Base-by-base conservation (phyloP, 2,329 filamentous ascomycete genomes). In the Myrmaecium sp. region DNA sequence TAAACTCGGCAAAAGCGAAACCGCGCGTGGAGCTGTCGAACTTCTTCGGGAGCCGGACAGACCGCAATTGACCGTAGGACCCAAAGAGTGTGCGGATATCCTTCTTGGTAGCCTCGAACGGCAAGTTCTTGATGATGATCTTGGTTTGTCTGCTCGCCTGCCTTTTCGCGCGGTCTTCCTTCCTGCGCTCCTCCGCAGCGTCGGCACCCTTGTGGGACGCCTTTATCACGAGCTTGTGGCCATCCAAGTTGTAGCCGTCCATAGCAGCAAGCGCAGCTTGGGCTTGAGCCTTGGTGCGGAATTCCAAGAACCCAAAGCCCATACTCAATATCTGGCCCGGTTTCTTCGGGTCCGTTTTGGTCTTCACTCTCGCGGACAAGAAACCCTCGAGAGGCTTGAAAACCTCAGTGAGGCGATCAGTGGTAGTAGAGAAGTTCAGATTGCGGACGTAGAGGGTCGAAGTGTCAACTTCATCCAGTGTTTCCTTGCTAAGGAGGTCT, bases 71-170 rank as follows among this genome's bases (percentile, higher is more conserved):
- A 23, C 89, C 91, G 54, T 94, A 95, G 18, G 81, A 74, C 34
- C 79, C 73, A 49, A 95, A 84, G 21, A 95, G 64, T 28, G 76
- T 64, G 35, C 81, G 71, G 31, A 98, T 66, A 49, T 98, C 89
- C 52, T 91, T 89, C 61, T 93, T 94, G 28, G 74, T 77, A 25
- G 80, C 77, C 58, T 95, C 82, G 59, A 98, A 98, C 12, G 89
- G 86, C 53, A 98, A 59, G 60, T 98, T 98, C 64, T 95, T 98
- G 60, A 98, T 77, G 54, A 95, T 75, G 46, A 98, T 77, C 65
- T 95, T 95, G 25, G 84, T 94, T 38, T 72, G 69, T 46, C 74
- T 70, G 10, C 67, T 68, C 14, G 79, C 73, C 26, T 69, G 57
- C 53, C 86, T 91, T 63, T 83, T 91, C 26, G 76, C 73, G 36